These are phyloP conservation scores for Tuber magnatum DNA, from an alignment of 495 filamentous ascomycete species.

Conservation along the genomic window DNA sequence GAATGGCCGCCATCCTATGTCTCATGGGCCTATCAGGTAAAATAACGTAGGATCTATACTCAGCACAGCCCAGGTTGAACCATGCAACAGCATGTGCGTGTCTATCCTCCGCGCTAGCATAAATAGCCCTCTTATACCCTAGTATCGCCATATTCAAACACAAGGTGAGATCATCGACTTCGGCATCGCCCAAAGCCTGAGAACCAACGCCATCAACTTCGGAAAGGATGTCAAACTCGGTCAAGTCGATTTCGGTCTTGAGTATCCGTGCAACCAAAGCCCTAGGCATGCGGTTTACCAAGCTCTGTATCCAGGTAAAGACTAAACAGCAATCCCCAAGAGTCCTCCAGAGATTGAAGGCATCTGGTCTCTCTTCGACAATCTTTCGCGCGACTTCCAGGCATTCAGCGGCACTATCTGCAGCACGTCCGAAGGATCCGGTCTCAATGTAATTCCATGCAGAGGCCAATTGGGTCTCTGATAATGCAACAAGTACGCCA, in stretches of 20 bases:
- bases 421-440: conserved; percentile 74
- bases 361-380: conserved; percentile 50
- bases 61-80: conserved; percentile 94
- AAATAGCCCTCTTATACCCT: conserved; percentile 77
- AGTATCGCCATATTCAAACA: conserved; percentile 65
- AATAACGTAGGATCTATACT: conserved; percentile 65
- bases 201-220: conserved; percentile 65
- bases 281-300: conserved; percentile 53
- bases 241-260: conserved; percentile 46
- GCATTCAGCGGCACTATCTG: conserved; percentile 57
- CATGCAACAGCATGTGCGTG: conserved; percentile 94
- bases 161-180: conserved; percentile 46
- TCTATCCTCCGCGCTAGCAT: conserved; percentile 61
- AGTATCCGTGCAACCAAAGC: conserved; percentile 53
- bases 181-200: conserved; percentile 43
- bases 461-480: conserved; percentile 78
- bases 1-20: conserved; percentile 55
- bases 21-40: conserved; percentile 58
- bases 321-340: conserved; percentile 81
- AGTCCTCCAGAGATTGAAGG: conserved; percentile 93
- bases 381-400: conserved; percentile 52
- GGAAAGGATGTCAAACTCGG: conserved; percentile 55
- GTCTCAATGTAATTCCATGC: conserved; percentile 68
- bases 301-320: conserved; percentile 68
- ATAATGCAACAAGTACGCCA: conserved; percentile 74